phyloP scores from a whole-genome alignment of 1,139 yeast species.

The Debaryomyces udenii region DNA sequence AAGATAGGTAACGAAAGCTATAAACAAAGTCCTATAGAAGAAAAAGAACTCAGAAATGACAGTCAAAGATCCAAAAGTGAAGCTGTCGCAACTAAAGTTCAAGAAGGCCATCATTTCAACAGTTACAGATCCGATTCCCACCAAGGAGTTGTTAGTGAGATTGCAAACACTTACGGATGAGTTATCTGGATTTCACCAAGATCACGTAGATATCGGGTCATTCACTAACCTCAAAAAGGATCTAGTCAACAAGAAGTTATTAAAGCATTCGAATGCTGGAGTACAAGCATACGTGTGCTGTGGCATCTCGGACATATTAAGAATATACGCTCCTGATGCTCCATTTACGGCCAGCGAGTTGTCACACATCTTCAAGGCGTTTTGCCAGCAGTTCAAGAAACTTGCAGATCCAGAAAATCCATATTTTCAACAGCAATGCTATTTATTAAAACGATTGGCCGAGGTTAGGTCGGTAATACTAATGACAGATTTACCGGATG shows the following conservation, averaged over 20 bases:
- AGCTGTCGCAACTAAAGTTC: slow-evolving; percentile 29
- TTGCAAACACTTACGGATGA: slow-evolving; percentile 59
- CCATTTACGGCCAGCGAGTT: slow-evolving; percentile 74
- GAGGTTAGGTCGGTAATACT: slow-evolving; percentile 81
- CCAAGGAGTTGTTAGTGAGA: slow-evolving; percentile 55
- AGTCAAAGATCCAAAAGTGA: slow-evolving; percentile 1
- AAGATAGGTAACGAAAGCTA: no score
- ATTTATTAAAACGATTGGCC: slow-evolving; percentile 68
- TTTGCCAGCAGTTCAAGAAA: slow-evolving; percentile 63
- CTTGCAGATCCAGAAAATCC: slow-evolving; percentile 63
- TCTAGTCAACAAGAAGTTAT: slow-evolving; percentile 58
- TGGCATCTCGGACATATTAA: slow-evolving; percentile 72
- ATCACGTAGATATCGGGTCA: slow-evolving; percentile 48
- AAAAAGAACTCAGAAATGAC: slow-evolving; percentile 4
- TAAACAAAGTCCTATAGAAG: no score
- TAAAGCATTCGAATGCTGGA: slow-evolving; percentile 66
- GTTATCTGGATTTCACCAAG: slow-evolving; percentile 64
- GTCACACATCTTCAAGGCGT: slow-evolving; percentile 61
- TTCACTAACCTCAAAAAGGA: slow-evolving; percentile 52
- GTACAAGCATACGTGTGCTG: slow-evolving; percentile 75
- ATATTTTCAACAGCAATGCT: slow-evolving; percentile 66
- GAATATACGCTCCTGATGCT: slow-evolving; percentile 89
- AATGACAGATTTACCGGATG: slow-evolving; percentile 72
- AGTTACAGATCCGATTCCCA: slow-evolving; percentile 54
- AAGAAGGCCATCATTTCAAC: slow-evolving; percentile 56